Percentiles rank a stretch among this genome's conserved stretches.
Conservation (phyloP, 768 basidiomycete species). For the Mycena filopes region DNA sequence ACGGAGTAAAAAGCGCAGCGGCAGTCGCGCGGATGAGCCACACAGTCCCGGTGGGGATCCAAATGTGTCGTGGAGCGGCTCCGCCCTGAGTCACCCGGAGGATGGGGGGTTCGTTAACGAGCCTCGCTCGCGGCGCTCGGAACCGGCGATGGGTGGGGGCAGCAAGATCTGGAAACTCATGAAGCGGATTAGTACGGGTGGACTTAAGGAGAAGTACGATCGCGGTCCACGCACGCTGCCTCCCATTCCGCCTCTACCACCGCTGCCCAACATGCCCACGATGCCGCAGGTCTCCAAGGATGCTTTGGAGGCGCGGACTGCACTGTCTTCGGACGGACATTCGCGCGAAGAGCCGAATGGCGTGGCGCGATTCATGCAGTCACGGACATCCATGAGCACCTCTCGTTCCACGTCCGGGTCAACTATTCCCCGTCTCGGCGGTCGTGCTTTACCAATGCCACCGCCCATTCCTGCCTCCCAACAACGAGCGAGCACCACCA, state of each 20-base stretch:
- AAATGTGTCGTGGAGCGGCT: conserved; percentile 8
- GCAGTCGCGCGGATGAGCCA: conserved; percentile 21
- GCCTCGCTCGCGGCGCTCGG: conserved; percentile 35
- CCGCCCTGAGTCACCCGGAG: conserved; percentile 3
- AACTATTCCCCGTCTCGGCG: conserved; percentile 19
- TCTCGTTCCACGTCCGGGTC: conserved; percentile 24
- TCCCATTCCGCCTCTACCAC: conserved; percentile 28
- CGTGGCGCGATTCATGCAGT: conserved; percentile 37
- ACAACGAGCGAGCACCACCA: conserved; percentile 56
- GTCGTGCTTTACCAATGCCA: conserved; percentile 27
- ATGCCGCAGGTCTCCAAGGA: conserved; percentile 56
- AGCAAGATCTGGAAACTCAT: conserved; percentile 73
- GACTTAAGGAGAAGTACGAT: conserved; percentile 65
- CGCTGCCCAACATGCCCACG: conserved; percentile 20
- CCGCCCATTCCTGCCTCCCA: conserved; percentile 30
- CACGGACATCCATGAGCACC: conserved; percentile 36
- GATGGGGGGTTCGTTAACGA: conserved; percentile 23
- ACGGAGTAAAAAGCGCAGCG: conserved; percentile 21
- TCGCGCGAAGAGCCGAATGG: conserved; percentile 27
- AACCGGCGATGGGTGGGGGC: conserved; percentile 42
- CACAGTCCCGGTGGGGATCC: conserved; percentile 9
- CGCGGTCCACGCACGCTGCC: conserved; percentile 21
- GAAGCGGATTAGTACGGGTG: conserved; percentile 76
- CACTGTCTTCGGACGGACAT: conserved; percentile 34
- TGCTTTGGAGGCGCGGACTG: conserved; percentile 13